Percentiles rank a stretch among this genome's conserved stretches.
Evolutionary conservation across 495 filamentous ascomycete species (phyloP).

Genomic region (Podospora tetraspora): DNA sequence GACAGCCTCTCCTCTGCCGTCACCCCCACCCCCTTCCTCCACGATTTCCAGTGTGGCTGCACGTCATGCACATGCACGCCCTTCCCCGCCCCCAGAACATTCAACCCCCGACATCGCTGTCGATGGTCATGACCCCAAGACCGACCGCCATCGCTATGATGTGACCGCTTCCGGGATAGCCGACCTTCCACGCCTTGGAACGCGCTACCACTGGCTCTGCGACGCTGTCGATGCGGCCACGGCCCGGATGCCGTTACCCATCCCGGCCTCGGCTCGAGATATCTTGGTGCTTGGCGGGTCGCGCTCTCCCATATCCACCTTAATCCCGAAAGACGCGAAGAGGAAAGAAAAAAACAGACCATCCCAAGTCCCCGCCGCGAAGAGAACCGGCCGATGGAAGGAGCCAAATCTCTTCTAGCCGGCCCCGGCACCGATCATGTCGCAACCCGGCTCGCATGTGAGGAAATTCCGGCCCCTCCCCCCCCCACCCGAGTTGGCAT

Average conservation of each 20-base stretch:
- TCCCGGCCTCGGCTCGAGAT: conserved; percentile 1
- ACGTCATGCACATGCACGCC: background rate
- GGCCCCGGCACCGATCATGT: background rate
- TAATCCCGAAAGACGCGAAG: conserved; percentile 2
- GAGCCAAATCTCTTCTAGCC: background rate
- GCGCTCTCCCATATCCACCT: background rate
- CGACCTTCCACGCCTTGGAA: background rate
- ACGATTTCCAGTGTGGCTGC: background rate
- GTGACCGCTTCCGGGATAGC: background rate
- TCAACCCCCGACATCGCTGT: background rate
- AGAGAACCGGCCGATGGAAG: background rate
- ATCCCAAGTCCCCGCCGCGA: background rate
- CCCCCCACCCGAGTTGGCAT: background rate
- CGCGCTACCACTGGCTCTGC: background rate
- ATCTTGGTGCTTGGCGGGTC: background rate
- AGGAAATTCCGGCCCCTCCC: background rate
- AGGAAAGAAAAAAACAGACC: background rate
- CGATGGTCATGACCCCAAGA: background rate
- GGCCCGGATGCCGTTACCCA: conserved; percentile 6
- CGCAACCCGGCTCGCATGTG: background rate
- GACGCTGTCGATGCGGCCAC: background rate
- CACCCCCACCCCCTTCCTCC: background rate
- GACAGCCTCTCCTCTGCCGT: background rate
- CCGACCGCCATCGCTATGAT: background rate
- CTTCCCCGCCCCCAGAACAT: background rate